phyloP scores from a whole-genome alignment of 345 rosid species.

The Gossypium rotundifolium region DNA sequence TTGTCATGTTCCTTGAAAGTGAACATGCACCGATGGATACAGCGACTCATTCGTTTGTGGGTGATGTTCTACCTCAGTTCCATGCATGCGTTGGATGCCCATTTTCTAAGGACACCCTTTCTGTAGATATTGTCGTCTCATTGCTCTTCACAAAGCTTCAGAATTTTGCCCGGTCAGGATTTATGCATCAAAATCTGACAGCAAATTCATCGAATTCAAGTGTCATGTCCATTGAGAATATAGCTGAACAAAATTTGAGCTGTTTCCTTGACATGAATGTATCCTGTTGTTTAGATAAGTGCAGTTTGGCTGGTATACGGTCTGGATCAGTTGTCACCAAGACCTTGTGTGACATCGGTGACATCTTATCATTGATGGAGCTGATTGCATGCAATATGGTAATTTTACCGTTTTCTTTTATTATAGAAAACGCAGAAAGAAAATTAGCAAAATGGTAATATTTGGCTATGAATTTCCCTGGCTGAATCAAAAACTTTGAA shows the following conservation, averaged over 20 bases:
- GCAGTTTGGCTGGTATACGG: conserved; percentile 7
- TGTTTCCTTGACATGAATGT: conserved; percentile 14
- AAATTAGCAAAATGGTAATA: not conserved
- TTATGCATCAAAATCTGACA: conserved; percentile 21
- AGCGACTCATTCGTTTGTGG: conserved; percentile 12
- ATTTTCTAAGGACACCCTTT: conserved; percentile 43
- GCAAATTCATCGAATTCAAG: conserved; percentile 20
- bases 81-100: conserved; percentile 51
- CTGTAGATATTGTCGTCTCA: conserved; percentile 38
- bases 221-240: conserved; percentile 16
- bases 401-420: not conserved
- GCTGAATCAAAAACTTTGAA: not conserved
- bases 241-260: conserved; percentile 18
- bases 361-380: conserved; percentile 62
- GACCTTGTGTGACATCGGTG: conserved; percentile 32
- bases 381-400: conserved; percentile 65
- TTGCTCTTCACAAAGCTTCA: conserved; percentile 45
- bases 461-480: not conserved
- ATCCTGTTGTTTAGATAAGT: conserved; percentile 28
- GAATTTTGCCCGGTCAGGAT: conserved; percentile 26
- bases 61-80: conserved; percentile 21
- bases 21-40: conserved; percentile 14
- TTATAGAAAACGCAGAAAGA: not conserved
- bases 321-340: conserved; percentile 13
- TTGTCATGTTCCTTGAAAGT: conserved; percentile 47